Base-by-base conservation (phyloP, 164 flowering plant genomes). In the Dillenia turbinata region DNA sequence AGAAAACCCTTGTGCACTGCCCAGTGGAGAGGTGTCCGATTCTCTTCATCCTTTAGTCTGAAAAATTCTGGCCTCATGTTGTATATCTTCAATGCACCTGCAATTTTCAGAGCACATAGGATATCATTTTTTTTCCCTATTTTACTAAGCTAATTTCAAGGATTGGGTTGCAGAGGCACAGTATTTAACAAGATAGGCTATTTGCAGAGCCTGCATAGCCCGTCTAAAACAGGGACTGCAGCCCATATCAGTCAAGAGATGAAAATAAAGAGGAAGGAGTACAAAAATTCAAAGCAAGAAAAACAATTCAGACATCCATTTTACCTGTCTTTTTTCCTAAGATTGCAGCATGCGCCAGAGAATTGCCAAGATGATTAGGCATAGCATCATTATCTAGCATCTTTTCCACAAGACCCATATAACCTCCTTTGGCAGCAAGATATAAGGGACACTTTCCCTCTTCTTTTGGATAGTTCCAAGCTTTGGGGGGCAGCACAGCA, bases 11-110 rank as follows among this genome's bases (percentile, higher is more conserved):
- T 9, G 8, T 10, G 52, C 59, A 51, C 44, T 45, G 68, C 68
- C 49, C 50, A 17, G 51, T 45, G 56, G 26, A 65, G 68, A 17
- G 62, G 62, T 24, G n/a, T 65, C 49, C 56, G 51, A 19, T 51
- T 57, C 22, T 65, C n/a, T 33, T 65, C 50, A 33, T 59, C 61
- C 52, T 1, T 44, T 10, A 5, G 5, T 10, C 57, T 33, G 54
- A 56, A 17, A 0, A 53, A 33, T 33, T 33, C 40, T 33, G 40
- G 40, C 40, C 5, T 24, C 56, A 17, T 33, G 12, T 53, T 53
- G 12, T n/a, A 17, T 10, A 10, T 8, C 9, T 9, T 24, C 12
- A 53, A 13, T 2, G 24, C 12, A 11, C n/a, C n/a, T 12, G 12
- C n/a, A 48, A 14, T 11, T 48, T 48, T 48, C n/a, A 14, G 50